Evolutionary conservation across 441 rosid species (phyloP).

Genomic region (Populus hybrid): DNA sequence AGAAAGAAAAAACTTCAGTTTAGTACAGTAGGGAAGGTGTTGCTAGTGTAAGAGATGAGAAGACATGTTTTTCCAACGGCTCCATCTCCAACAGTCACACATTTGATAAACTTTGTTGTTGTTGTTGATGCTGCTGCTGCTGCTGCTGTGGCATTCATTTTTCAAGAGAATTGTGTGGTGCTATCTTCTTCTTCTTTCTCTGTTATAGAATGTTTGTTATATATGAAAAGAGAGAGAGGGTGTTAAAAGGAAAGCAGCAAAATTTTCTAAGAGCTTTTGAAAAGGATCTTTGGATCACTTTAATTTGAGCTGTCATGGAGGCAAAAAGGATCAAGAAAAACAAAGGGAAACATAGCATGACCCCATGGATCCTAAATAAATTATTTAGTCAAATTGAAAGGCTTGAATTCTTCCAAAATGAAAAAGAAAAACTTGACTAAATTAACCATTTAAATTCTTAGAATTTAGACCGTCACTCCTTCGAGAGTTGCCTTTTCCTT

Average conservation of each 20-base stretch:
- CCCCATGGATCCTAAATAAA: background rate
- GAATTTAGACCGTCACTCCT: background rate
- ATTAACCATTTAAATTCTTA: background rate
- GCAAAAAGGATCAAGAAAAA: conserved; percentile 26
- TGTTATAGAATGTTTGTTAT: background rate
- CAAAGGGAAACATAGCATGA: background rate
- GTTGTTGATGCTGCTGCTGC: conserved; percentile 35
- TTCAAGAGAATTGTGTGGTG: background rate
- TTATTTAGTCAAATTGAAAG: background rate
- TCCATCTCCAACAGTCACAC: conserved; percentile 95
- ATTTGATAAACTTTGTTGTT: conserved; percentile 77
- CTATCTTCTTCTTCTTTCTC: background rate
- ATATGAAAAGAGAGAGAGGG: background rate
- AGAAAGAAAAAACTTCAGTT: background rate
- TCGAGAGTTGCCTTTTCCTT: background rate
- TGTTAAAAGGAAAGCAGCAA: conserved; percentile 5
- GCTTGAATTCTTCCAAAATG: background rate
- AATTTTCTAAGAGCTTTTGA: conserved; percentile 13
- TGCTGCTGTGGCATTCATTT: conserved; percentile 28
- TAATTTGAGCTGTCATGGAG: conserved; percentile 76
- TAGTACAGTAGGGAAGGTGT: conserved; percentile 84
- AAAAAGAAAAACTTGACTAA: background rate
- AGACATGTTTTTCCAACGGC: conserved; percentile 97
- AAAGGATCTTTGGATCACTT: conserved; percentile 38
- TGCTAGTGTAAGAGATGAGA: conserved; percentile 93